Base-by-base conservation (phyloP, 768 basidiomycete genomes). In the Saitozyma podzolica region DNA sequence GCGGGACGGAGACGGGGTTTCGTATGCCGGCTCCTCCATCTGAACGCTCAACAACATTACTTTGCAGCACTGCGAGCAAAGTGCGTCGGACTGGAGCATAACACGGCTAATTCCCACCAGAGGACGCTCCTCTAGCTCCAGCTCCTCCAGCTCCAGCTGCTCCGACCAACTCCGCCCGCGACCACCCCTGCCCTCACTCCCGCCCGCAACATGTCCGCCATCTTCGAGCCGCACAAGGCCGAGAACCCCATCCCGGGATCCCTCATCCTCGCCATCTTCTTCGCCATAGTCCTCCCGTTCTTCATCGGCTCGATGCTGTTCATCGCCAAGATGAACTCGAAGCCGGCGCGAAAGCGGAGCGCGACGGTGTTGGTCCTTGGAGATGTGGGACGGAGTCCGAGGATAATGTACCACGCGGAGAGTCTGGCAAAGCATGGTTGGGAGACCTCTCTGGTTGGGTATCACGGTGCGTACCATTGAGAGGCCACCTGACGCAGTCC, bases 361-460 rank as follows among this genome's bases (percentile, higher is more conserved):
- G 89, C 91, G n/a, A 90, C 87, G 5, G 86, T 98, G 58, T 81
- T 98, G 53, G 96, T 99, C 13, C 83, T 99, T 9, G 96, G 96
- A 9, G 96, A 99, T 81, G 87, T 99, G 53, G 96, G 95, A 1
- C 85, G 96, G 61, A 92, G 90, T 76, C 96, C 96, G 10, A 84
- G 96, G 58, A 98, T 97, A 91, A 95, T 97, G 91, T 97, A 97
- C 78, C 96, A 99, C 71, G 89, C 95, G 0, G 87, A 95, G 76
- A 93, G 90, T 74, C 90, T 99, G 75, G 89, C 91, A 45, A 85
- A 87, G 60, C 84, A 87, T 57, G 86, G 84, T 6, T 96, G 91
- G 78, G 81, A 84, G 62, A 92, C 91, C 1, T 85, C 86, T 69
- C 74, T 99, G 16, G 85, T 98, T 59, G 95, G 92, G 14, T 96